Conservation (phyloP, 2,329 filamentous ascomycete genomes). For the Cytospora paraplurivora region DNA sequence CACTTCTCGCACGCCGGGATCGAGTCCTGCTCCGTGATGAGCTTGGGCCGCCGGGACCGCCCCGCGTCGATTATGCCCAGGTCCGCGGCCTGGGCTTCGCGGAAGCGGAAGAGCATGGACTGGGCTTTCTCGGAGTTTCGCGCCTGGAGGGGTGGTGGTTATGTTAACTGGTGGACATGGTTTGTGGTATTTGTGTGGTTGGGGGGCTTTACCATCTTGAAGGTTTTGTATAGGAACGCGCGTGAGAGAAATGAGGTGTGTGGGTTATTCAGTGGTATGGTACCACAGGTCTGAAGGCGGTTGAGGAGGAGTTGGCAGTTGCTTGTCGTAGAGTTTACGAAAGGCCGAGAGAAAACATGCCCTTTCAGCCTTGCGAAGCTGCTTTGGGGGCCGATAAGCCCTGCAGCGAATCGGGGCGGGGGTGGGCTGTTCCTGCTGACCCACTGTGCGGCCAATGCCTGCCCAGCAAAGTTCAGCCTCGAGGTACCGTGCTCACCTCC, state of each 20-base stretch:
- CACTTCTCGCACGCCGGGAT: slow-evolving; percentile 94
- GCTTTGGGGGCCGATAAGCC: slow-evolving; percentile 2
- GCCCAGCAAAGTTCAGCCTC: not conserved
- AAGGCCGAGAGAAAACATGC: not conserved
- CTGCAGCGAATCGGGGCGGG: slow-evolving; percentile 9
- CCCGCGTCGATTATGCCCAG: slow-evolving; percentile 94
- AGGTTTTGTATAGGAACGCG: not conserved
- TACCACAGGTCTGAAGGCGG: not conserved
- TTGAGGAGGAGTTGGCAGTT: not conserved
- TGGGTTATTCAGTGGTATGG: not conserved
- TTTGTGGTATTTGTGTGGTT: not conserved
- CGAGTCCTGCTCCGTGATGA: slow-evolving; percentile 81
- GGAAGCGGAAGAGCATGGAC: slow-evolving; percentile 99
- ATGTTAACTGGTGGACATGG: not conserved
- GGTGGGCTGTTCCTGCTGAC: not conserved
- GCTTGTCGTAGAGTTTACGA: not conserved
- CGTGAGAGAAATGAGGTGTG: not conserved
- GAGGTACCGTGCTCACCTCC: not conserved
- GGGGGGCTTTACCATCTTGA: slow-evolving; percentile 28
- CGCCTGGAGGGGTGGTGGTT: slow-evolving; percentile 56
- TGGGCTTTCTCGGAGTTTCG: slow-evolving; percentile 98
- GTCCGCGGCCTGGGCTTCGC: slow-evolving; percentile 93
- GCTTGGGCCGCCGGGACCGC: slow-evolving; percentile 84
- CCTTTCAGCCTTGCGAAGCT: slow-evolving; percentile 22
- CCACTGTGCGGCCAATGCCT: not conserved